phyloP scores from a whole-genome alignment of 768 basidiomycete genomes.

The Roridomyces roridus region DNA sequence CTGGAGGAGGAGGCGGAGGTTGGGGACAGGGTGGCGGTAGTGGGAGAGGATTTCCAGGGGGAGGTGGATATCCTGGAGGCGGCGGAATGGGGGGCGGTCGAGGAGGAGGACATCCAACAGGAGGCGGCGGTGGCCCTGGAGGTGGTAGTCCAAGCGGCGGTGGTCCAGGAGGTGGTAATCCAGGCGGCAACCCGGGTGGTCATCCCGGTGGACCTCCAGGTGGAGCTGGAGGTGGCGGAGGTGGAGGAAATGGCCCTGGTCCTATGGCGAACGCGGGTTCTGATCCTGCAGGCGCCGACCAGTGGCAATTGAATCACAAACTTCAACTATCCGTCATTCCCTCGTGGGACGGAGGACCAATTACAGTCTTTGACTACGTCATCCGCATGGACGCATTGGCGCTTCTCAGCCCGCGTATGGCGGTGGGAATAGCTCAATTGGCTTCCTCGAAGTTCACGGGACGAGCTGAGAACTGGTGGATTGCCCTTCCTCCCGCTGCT shows the following conservation, averaged over 20 bases:
- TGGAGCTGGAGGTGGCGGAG: not conserved
- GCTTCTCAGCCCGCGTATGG: not conserved
- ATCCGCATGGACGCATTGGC: not conserved
- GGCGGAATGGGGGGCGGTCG: no score
- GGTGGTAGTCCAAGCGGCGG: not conserved
- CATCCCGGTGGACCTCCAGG: no score
- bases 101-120: not conserved
- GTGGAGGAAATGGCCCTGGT: not conserved
- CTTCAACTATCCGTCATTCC: constrained; percentile 3
- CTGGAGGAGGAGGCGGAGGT: not conserved
- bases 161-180: not conserved
- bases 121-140: not conserved
- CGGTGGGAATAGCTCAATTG: not conserved
- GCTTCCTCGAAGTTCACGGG: not conserved
- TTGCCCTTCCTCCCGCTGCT: not conserved
- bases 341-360: constrained; percentile 10
- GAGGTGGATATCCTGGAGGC: not conserved
- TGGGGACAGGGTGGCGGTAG: not conserved
- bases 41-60: not conserved
- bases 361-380: constrained; percentile 8
- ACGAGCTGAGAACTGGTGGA: constrained; percentile 3
- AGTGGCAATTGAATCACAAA: constrained; percentile 19
- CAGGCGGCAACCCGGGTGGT: no score
- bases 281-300: not conserved
- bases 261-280: not conserved